Base-by-base conservation (phyloP, 768 basidiomycete species). In the Agrocybe pediades region DNA sequence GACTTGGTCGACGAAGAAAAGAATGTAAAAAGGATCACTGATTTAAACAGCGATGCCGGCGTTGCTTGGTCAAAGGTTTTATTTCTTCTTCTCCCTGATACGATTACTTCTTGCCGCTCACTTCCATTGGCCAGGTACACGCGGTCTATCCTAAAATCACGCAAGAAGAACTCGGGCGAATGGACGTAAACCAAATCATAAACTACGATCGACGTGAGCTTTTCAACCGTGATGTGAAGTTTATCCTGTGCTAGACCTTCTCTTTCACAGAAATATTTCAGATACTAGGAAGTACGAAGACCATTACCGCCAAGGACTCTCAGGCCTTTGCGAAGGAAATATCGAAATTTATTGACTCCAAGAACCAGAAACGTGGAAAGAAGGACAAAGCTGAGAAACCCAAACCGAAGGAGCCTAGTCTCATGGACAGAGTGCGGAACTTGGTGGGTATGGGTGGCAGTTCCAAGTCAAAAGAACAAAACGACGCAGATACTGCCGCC, bases 1-100 rank as follows among this genome's bases (percentile, higher is more conserved):
- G 85, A 87, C 53, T 69, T 86, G n/a, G 65, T 80, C 11, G 84
- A 85, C 51, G 84, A 84, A 58, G 80, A 82, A 29, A 82, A 83
- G 1, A 75, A 74, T 24, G 41, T 83, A 21, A 82, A 79, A 63
- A 71, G 82, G 3, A 76, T 69, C 41, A 79, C 74, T 0, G 84
- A 85, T 57, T 64, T 84, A 11, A 80, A 80, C 47, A 82, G 77
- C 55, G 82, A 86, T 46, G 82, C 82, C 2, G 84, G 84, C 23
- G 70, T 85, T 27, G 84, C 83, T 6, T 86, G 84, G 83, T 71
- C 72, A 33, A 86, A 86, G 71, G 83, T 81, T 49, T 19, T 16
- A n/a, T 19, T 46, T 40, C 36, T 54, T 6, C 40, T 36, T 26
- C 51, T 9, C 25, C 11, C 26, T 0, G 20, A 44, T 6, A 41